Evolutionary conservation across 495 filamentous ascomycete species (phyloP).

Genomic region (Penicillium odoratum): DNA sequence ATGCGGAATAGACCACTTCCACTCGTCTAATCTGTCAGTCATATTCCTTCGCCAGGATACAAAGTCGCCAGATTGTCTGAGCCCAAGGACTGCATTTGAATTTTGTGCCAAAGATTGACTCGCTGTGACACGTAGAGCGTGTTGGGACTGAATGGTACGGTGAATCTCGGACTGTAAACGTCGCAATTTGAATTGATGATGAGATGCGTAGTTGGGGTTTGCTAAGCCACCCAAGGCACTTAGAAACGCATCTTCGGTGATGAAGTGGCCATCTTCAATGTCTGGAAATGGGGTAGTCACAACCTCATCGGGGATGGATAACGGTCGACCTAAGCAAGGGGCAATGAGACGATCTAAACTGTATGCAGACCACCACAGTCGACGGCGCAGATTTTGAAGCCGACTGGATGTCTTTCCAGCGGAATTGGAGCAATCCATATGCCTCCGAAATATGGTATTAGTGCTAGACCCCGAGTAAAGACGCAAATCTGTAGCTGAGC

Average conservation of each 20-base stretch:
- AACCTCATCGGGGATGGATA: constrained; percentile 7
- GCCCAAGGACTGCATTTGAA: no score
- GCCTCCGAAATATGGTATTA: not conserved
- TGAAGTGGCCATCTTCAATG: not conserved
- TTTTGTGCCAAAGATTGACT: not conserved
- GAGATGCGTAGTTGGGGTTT: not conserved
- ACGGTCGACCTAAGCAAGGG: constrained; percentile 4
- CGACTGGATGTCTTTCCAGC: not conserved
- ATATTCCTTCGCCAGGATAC: not conserved
- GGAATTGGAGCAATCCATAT: no score
- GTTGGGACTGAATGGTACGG: not conserved
- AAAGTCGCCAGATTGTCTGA: not conserved
- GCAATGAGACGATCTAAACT: constrained; percentile 9
- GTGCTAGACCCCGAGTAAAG: constrained; percentile 4
- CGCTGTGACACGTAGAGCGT: not conserved
- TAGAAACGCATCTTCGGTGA: not conserved
- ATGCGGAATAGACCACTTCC: not conserved
- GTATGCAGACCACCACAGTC: constrained; percentile 11
- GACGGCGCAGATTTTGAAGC: not conserved
- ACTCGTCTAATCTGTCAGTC: not conserved
- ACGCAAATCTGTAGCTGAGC: constrained; percentile 5
- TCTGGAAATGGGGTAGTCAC: not conserved
- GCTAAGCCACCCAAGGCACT: not conserved
- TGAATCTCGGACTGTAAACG: constrained; percentile 9
- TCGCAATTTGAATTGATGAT: constrained; percentile 1